Base-by-base conservation (phyloP, 306 rosid species). In the Vigna hirtella region DNA sequence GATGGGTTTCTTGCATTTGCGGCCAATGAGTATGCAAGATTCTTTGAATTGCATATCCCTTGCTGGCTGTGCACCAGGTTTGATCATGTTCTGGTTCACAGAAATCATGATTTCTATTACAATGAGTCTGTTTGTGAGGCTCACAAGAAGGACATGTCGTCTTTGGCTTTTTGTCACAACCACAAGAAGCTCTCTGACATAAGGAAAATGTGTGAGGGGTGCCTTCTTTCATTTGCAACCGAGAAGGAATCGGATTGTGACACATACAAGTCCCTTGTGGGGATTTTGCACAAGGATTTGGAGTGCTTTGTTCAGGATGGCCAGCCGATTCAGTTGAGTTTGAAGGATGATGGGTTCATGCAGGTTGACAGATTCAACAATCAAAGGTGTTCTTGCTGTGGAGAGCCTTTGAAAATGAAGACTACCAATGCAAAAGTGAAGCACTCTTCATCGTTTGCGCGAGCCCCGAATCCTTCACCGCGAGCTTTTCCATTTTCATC, bases 41-140 rank as follows among this genome's bases (percentile, higher is more conserved):
- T 88, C 83, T 96, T 96, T 18, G 97, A 90, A 36, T 82, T 93
- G 64, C 75, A 38, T 56, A 62, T 69, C 68, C 98, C 99, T 0
- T 96, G 99, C 59, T 79, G 90, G 88, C 81, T 93, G 5, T 96
- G 99, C 85, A 87, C 97, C 5, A 76, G 96, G 56, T 85, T 96
- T 38, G 97, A 93, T 53, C 98, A 89, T 77, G 61, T 80, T 34
- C 34, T 96, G 26, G 85, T 90, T 55, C 87, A 78, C 9, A 77
- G 85, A 59, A 70, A 86, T 18, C 85, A 79, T 0, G 87, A 88
- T 83, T 91, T 89, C 65, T 88, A 93, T 72, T 91, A 88, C 91
- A 91, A 93, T 15, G 88, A 91, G 24, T 88, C 94, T 47, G 73
- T 91, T 0, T 95, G 98, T 24, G 98, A 92, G 78, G 45, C 85